Evolutionary conservation across 495 filamentous ascomycete species (phyloP).

Genomic region (Stereocaulon alpinum): DNA sequence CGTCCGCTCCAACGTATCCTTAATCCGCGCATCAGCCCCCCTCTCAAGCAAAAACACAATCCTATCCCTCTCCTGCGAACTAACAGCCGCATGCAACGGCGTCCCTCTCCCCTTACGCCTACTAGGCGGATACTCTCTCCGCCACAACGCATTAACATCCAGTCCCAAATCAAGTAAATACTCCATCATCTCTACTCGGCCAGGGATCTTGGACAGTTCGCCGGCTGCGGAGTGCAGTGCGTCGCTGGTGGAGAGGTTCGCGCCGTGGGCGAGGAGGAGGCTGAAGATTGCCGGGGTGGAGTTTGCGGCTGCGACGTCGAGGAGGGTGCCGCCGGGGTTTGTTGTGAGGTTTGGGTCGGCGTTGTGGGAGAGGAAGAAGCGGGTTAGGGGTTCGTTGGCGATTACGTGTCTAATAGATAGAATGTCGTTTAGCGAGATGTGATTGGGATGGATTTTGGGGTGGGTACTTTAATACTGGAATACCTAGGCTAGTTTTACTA

Average conservation of each 20-base stretch:
- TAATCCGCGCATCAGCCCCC: not conserved
- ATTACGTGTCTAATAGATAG: constrained; percentile 5
- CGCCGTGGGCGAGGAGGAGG: constrained; percentile 9
- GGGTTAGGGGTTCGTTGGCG: not conserved
- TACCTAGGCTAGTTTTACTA: not conserved
- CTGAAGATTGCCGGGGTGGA: constrained; percentile 5
- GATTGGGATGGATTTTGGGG: not conserved
- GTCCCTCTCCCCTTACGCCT: constrained; percentile 1
- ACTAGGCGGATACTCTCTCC: not conserved
- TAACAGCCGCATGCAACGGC: not conserved
- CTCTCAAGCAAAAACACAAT: not conserved
- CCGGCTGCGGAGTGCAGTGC: constrained; percentile 6
- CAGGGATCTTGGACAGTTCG: not conserved
- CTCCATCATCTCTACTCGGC: constrained; percentile 7
- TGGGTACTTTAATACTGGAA: not conserved
- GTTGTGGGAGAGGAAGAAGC: constrained; percentile 6
- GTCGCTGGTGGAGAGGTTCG: constrained; percentile 5
- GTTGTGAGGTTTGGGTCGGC: not conserved
- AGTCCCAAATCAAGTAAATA: not conserved
- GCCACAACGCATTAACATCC: constrained; percentile 3
- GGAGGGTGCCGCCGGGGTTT: not conserved
- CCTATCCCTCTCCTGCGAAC: not conserved
- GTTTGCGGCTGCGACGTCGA: constrained; percentile 10
- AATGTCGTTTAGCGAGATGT: not conserved
- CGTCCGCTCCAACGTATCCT: constrained; percentile 3